phyloP scores from a whole-genome alignment of 1,284 basidiomycete genomes.

The Ceraceosorus guamensis region DNA sequence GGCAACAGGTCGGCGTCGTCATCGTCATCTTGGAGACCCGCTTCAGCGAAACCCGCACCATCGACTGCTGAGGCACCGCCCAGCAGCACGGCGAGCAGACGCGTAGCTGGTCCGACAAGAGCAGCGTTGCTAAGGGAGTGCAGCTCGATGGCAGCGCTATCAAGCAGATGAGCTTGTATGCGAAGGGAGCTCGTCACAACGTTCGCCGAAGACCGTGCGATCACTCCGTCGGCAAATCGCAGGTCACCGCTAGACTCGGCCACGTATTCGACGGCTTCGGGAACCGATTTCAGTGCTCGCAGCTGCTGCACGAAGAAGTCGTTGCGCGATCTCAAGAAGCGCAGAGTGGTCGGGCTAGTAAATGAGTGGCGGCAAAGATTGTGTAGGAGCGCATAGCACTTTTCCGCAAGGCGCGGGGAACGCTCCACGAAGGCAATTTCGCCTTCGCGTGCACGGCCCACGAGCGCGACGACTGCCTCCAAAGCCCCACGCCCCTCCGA shows the following conservation, averaged over 20 bases:
- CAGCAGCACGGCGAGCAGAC: slow-evolving; percentile 39
- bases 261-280: neutral
- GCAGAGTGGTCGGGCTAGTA: slow-evolving; percentile 73
- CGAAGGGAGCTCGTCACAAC: slow-evolving; percentile 72
- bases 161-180: slow-evolving; percentile 74
- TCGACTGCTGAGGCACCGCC: slow-evolving; percentile 22
- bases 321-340: slow-evolving; percentile 79
- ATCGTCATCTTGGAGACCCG: slow-evolving; percentile 12
- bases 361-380: slow-evolving; percentile 78
- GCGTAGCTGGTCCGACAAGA: slow-evolving; percentile 37
- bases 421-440: slow-evolving; percentile 19
- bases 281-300: slow-evolving; percentile 57
- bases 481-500: slow-evolving; percentile 52
- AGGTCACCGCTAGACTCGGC: slow-evolving; percentile 56
- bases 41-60: slow-evolving; percentile 13
- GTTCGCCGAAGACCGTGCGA: slow-evolving; percentile 66
- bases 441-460: slow-evolving; percentile 56
- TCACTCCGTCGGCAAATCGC: slow-evolving; percentile 63
- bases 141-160: slow-evolving; percentile 79
- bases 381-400: slow-evolving; percentile 72
- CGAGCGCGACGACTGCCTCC: slow-evolving; percentile 70
- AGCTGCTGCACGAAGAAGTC: slow-evolving; percentile 84
- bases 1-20: slow-evolving; percentile 16
- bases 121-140: slow-evolving; percentile 75
- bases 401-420: slow-evolving; percentile 71